Base-by-base conservation (phyloP, 352 stramenopile species). In the Globisporangium nagaii region DNA sequence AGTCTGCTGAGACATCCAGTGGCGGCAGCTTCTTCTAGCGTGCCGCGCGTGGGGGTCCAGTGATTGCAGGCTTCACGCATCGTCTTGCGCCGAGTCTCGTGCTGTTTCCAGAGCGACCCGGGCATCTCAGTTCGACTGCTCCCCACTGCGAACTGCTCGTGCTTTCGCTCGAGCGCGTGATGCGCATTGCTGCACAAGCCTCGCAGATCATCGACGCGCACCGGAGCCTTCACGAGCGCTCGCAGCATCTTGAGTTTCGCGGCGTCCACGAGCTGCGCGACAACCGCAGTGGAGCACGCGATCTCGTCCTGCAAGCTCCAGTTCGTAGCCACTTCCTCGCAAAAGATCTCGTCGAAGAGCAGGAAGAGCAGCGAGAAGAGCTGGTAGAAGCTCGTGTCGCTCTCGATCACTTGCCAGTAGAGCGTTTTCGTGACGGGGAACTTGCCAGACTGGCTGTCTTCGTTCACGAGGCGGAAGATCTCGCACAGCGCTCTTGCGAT, bases 331-430 rank as follows among this genome's bases (percentile, higher is more conserved):
- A 84, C 65, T 63, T 75, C 58, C 42, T 87, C 75, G 56, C 75
- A 89, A 51, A 74, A 89, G 11, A 80, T 55, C 62, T 87, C 70
- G 48, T 89, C 79, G 42, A 90, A 86, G 22, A 76, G 65, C 55
- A 87, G 49, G 40, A 90, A 81, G 11, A 65, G 64, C 10, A 90
- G 63, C 36, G 75, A 56, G 54, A 88, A 90, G 24, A 86, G 61
- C 46, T 67, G 57, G 32, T 72, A 86, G 52, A 90, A 85, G 30
- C 65, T 74, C 49, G 61, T 44, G 2, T 86, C 74, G 10, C 34
- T 52, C 53, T 80, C 55, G 20, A 89, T 63, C 15, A 89, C 41
- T 52, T 86, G 76, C 79, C 79, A 90, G 53, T 80, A 87, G 15
- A 90, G 55, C 3, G 76, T 73, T 20, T 68, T 45, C 0, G 58